Percentiles rank a stretch among this genome's conserved stretches.
These are phyloP conservation scores for Phytopythium cucurbitacearum DNA, from an alignment of 352 stramenopile genomes.

Conservation along the genomic window DNA sequence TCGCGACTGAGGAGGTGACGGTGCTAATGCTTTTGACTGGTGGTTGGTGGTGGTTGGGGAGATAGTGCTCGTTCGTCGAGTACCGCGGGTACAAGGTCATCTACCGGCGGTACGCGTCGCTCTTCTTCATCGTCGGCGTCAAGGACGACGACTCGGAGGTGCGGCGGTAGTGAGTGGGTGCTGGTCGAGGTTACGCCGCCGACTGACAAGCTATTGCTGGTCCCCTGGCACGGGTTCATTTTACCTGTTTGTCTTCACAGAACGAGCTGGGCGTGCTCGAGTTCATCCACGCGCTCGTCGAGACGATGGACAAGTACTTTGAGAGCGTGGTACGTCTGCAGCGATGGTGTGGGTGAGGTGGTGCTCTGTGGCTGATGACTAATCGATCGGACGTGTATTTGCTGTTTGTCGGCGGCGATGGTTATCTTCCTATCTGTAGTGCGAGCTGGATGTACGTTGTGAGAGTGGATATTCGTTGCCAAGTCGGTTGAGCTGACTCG, in stretches of 20 bases:
- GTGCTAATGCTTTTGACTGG: too few relatives aligned
- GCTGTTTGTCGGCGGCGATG: not conserved
- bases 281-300: constrained; percentile 99
- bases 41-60: constrained; percentile 9
- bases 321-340: constrained; percentile 90
- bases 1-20: not conserved
- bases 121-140: constrained; percentile 99
- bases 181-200: too few relatives aligned
- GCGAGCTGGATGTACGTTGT: constrained; percentile 76
- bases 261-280: constrained; percentile 99
- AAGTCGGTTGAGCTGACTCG: not conserved
- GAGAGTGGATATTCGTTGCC: not conserved
- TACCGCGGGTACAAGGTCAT: constrained; percentile 99
- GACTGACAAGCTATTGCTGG: too few relatives aligned
- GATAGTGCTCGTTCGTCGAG: constrained; percentile 99
- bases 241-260: constrained; percentile 27
- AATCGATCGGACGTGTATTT: not conserved
- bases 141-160: constrained; percentile 94
- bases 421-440: constrained; percentile 25
- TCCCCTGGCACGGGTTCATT: too few relatives aligned
- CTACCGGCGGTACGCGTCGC: constrained; percentile 98
- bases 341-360: not conserved
- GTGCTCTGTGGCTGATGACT: not conserved
- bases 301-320: constrained; percentile 99
- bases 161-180: not conserved